Base-by-base conservation (phyloP, 208 protist species). In the Leishmania amazonensis region DNA sequence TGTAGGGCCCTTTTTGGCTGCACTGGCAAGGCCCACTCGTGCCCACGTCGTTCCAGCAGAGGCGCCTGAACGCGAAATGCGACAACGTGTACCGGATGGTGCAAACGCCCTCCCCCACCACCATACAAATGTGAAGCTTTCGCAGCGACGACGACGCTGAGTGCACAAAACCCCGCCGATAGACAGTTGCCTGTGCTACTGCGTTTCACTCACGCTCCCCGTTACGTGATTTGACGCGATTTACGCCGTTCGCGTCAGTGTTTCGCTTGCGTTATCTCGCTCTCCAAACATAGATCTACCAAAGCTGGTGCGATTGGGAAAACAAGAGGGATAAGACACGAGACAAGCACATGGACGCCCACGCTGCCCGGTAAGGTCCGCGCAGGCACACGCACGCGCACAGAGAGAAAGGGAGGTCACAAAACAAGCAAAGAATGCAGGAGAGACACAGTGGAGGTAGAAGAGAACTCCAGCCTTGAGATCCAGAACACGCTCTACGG, bases 191-290 rank as follows among this genome's bases (percentile, higher is more conserved):
- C 24, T 53, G 24, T 8, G 40, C 45, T 54, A 7, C 21, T 45
- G 40, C 49, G 68, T 38, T 35, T 31, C 68, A 8, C 45, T 51
- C 68, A 31, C 68, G 68, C 24, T 28, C 51, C 7, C 2, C 3
- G 40, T 21, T 21, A 8, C n/a, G 68, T 83, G 35, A 21, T 65
- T 60, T 24, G 49, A 31, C 45, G 47, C 17, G 40, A 72, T 67
- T n/a, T 76, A 47, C 79, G 79, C 35, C 72, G 62, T 83, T 68
- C 62, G 49, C 35, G 80, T 28, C 31, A 1, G 24, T 62, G 57
- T 76, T 65, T 80, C 2, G 31, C 40, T 75, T 40, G 21, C 42
- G 38, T 3, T 74, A 28, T 47, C 28, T 51, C 62, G 28, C 45
- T 74, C 68, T 28, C 24, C 24, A 13, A 35, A 45, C 31, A 11